Percentiles rank a stretch among this genome's conserved stretches.
phyloP scores from a whole-genome alignment of 257 asterid species.

The Scutellaria baicalensis region DNA sequence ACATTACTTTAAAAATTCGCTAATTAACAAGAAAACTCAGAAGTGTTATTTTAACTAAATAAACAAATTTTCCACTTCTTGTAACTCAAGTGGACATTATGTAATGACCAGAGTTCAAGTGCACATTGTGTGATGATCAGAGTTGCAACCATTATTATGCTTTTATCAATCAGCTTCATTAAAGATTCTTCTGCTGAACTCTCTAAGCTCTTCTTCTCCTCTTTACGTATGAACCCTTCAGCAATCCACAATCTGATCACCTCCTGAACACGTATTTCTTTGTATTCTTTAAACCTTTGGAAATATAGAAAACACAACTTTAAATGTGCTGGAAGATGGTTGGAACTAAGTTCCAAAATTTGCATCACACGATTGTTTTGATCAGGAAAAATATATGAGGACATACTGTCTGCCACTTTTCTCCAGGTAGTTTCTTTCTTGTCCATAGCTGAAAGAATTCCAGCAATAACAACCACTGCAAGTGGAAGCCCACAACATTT shows the following conservation, averaged over 20 bases:
- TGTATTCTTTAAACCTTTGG: constrained; percentile 12
- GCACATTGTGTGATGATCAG: no score
- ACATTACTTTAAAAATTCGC: no score
- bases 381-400: neutral
- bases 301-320: constrained; percentile 30
- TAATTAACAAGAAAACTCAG: no score
- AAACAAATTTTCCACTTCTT: no score
- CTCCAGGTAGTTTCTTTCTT: constrained; percentile 14
- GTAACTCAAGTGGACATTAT: no score
- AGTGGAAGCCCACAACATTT: constrained; percentile 31
- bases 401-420: constrained; percentile 11
- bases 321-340: constrained; percentile 21
- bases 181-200: constrained; percentile 16
- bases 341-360: constrained; percentile 26
- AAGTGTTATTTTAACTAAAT: no score
- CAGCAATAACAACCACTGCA: constrained; percentile 29
- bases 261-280: neutral
- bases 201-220: constrained; percentile 2
- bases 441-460: constrained; percentile 15
- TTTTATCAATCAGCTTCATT: constrained; percentile 1
- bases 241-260: constrained; percentile 24
- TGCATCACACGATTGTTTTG: neutral
- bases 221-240: constrained; percentile 19
- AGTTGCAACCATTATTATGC: constrained; percentile 17
- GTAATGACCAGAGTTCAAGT: no score